phyloP scores from a whole-genome alignment of 2,329 filamentous ascomycete genomes.

The Thermoascus crustaceus region DNA sequence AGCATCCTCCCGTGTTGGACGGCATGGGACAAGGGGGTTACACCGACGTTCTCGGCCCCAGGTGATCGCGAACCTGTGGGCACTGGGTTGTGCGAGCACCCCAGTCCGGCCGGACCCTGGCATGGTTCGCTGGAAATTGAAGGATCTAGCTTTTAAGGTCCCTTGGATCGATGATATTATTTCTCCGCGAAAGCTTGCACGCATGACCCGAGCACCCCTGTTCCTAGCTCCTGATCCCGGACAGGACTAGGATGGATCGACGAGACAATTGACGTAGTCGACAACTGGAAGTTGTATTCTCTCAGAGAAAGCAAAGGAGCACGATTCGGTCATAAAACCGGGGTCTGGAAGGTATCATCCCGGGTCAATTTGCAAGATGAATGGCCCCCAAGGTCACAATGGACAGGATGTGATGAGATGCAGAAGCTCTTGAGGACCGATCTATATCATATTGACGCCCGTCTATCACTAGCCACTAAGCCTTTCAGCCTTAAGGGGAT shows the following conservation, averaged over 20 bases:
- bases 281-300: no score
- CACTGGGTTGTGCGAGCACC: not conserved
- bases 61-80: not conserved
- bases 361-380: no score
- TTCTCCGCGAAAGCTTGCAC: not conserved
- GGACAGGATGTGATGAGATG: no score
- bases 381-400: no score
- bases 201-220: not conserved
- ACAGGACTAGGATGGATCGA: not conserved
- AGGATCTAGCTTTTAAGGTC: not conserved
- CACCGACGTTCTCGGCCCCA: not conserved
- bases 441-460: not conserved
- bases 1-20: not conserved
- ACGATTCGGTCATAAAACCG: no score
- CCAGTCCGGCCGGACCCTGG: not conserved
- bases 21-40: not conserved
- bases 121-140: not conserved
- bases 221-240: not conserved
- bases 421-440: no score
- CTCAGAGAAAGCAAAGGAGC: no score
- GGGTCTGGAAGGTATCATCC: no score
- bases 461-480: not conserved
- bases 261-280: no score
- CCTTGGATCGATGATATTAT: slow-evolving; percentile 1
- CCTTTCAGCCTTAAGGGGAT: slow-evolving; percentile 1